Percentiles rank a stretch among this genome's conserved stretches.
phyloP scores from a whole-genome alignment of 2,329 filamentous ascomycete genomes.

The Calonectria hongkongensis region DNA sequence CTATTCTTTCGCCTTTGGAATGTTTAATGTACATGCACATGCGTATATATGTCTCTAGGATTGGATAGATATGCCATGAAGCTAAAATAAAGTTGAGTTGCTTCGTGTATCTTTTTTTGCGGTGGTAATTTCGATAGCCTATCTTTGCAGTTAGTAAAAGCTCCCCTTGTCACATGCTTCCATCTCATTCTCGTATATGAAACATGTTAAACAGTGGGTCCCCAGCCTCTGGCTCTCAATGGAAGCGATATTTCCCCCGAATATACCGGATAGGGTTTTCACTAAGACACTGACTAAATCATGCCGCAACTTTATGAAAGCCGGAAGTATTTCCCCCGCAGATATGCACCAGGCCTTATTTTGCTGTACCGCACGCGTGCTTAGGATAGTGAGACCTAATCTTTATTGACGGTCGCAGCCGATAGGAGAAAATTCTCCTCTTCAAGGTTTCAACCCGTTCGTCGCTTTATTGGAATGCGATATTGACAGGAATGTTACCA shows the following conservation, averaged over 20 bases:
- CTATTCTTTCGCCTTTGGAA: slow-evolving; percentile 41
- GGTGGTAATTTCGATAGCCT: too few species aligned
- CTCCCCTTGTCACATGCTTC: not conserved
- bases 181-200: not conserved
- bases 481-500: not conserved
- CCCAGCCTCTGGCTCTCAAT: too few species aligned
- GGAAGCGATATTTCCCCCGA: not conserved
- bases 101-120: too few species aligned
- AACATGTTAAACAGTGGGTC: too few species aligned
- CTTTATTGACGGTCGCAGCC: not conserved
- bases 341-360: not conserved
- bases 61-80: not conserved
- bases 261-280: not conserved
- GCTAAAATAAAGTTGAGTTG: too few species aligned
- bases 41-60: too few species aligned
- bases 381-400: not conserved
- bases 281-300: too few species aligned
- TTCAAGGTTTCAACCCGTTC: not conserved
- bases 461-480: not conserved
- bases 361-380: slow-evolving; percentile 2
- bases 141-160: too few species aligned
- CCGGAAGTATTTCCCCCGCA: too few species aligned
- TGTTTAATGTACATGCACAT: slow-evolving; percentile 28
- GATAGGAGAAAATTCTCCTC: not conserved
- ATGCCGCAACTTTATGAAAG: not conserved